phyloP scores from a whole-genome alignment of 2,329 filamentous ascomycete species.

The Stemphylium lycopersici region DNA sequence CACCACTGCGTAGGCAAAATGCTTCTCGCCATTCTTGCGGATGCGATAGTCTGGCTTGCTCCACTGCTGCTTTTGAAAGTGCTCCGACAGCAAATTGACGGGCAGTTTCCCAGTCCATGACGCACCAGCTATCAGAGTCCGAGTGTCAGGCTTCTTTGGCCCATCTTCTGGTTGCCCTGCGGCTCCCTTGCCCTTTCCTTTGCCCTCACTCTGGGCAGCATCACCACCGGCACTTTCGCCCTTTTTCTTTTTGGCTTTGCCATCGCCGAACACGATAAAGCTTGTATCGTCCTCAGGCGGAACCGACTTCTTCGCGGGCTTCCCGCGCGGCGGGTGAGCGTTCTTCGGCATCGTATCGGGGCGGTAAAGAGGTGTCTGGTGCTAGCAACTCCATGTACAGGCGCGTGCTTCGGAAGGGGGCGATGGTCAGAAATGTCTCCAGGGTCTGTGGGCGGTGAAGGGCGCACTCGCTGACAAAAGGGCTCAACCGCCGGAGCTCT shows the following conservation, averaged over 20 bases:
- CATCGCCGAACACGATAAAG: conserved; percentile 57
- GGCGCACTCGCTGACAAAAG: conserved; percentile 22
- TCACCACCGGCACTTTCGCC: conserved; percentile 24
- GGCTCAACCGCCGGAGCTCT: conserved; percentile 19
- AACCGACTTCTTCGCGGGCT: conserved; percentile 49
- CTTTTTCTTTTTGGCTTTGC: conserved; percentile 52
- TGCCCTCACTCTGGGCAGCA: conserved; percentile 23
- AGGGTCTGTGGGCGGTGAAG: conserved; percentile 20
- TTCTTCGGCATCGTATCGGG: conserved; percentile 55
- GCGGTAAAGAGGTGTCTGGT: not conserved
- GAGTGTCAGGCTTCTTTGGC: conserved; percentile 65
- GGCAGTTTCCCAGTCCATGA: conserved; percentile 98
- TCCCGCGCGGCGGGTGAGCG: conserved; percentile 54
- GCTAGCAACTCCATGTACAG: conserved; percentile 15
- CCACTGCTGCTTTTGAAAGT: conserved; percentile 96
- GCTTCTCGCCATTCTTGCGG: conserved; percentile 75
- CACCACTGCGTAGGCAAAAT: conserved; percentile 76
- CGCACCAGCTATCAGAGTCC: conserved; percentile 86
- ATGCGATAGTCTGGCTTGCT: conserved; percentile 90
- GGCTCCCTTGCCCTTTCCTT: conserved; percentile 43
- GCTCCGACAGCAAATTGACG: conserved; percentile 89
- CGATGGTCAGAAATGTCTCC: not conserved
- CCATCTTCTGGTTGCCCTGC: conserved; percentile 43
- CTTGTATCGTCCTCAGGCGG: conserved; percentile 56
- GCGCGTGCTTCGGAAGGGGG: conserved; percentile 1